Percentiles rank a stretch among this genome's conserved stretches.
phyloP scores from a whole-genome alignment of 495 filamentous ascomycete genomes.

The Lasiosphaeria miniovina region DNA sequence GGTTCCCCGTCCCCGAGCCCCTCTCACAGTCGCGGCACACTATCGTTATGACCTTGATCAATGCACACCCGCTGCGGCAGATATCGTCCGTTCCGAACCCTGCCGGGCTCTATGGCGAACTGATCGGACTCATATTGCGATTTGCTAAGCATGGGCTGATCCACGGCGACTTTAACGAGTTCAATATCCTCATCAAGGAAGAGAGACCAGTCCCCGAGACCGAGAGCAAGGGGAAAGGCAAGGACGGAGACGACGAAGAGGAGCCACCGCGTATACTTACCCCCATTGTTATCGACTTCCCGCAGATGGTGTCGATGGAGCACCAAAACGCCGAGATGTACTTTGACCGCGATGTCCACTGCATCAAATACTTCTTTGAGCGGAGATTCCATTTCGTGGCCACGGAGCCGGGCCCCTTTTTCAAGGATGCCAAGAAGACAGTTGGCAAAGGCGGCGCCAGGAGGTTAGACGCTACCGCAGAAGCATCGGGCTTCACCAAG shows the following conservation, averaged over 20 bases:
- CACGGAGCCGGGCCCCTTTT: conserved; percentile 80
- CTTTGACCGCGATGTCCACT: conserved; percentile 91
- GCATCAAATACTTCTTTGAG: conserved; percentile 90
- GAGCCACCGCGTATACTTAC: conserved; percentile 37
- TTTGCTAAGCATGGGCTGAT: conserved; percentile 89
- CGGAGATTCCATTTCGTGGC: conserved; percentile 82
- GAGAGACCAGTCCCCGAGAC: conserved; percentile 33
- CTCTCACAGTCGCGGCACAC: conserved; percentile 87
- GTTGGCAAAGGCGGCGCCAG: conserved; percentile 60
- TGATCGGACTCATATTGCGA: conserved; percentile 81
- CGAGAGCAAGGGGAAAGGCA: conserved; percentile 9
- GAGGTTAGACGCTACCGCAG: conserved; percentile 80
- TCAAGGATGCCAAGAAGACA: conserved; percentile 75
- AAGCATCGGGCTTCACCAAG: conserved; percentile 91
- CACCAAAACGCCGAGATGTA: conserved; percentile 91
- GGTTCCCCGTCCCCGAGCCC: conserved; percentile 85
- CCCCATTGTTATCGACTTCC: conserved; percentile 93
- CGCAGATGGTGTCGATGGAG: conserved; percentile 96
- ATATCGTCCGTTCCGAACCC: conserved; percentile 76
- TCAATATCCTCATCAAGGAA: conserved; percentile 93
- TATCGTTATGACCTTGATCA: conserved; percentile 88
- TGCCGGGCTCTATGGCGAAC: conserved; percentile 75
- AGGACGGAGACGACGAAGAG: conserved; percentile 19
- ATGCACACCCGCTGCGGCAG: conserved; percentile 85
- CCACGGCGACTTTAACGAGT: conserved; percentile 99